Evolutionary conservation across 225 moss, liverwort and hornwort genomes (phyloP), one percentile per base, ranked within the genome.

Genomic region (Bryum argenteum): DNA sequence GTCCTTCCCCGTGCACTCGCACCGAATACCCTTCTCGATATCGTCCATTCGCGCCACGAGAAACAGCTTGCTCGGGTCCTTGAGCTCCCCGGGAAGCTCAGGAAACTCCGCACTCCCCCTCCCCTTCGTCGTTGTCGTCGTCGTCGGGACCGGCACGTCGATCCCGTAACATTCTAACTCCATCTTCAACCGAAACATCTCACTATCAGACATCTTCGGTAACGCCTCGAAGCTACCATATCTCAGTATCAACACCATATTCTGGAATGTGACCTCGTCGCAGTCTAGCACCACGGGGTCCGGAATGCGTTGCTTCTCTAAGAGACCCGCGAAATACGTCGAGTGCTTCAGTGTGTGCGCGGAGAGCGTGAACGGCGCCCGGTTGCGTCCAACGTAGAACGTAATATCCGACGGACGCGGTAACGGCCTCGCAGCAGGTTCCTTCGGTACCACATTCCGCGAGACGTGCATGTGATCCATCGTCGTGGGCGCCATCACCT

Each of bases 101-200:
- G 86, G 88, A 16, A 86, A 72, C 16, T 90, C 82, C 9, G 57
- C 16, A 17, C 48, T 22, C 1, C 19, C 12, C 8, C 56, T 22
- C 0, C 42, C 11, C 47, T 67, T 55, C 43, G 63, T 55, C 42
- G 28, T 24, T 2, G 54, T 11, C 11, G 11, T 45, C 1, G 86
- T 72, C 4, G 87, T 74, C 0, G 75, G 68, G 2, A 33, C 33
- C 5, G 85, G 63, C 0, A 88, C 83, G n/a, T 88, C 88, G 43
- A 91, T 84, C 1, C 89, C 91, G 45, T 88, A 89, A 71, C 86
- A 88, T 40, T 91, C 89, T 7, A 86, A 79, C 84, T 91, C 91
- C 74, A 83, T 82, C 26, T 75, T 80, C 37, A 91, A 77, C 41
- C 86, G 78, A 65, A 82, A 89, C 10, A 86, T 53, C 79, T 91